These are phyloP conservation scores for Calonectria naviculata DNA, from an alignment of 2,329 filamentous ascomycete genomes.

Conservation along the genomic window DNA sequence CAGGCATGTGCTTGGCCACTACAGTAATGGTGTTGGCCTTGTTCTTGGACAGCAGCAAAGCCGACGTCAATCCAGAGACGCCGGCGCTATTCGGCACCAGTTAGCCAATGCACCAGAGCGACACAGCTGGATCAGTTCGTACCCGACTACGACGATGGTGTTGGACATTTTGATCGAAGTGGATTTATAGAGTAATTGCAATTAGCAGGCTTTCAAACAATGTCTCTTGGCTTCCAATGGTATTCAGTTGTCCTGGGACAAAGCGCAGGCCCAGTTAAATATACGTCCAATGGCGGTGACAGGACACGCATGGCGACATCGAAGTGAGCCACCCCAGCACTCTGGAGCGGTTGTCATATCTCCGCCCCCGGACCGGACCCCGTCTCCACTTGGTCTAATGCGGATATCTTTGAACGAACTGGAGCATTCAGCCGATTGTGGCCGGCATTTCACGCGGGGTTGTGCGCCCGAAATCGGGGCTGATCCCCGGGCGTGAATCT, in stretches of 20 bases:
- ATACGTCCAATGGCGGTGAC: background rate
- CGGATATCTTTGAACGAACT: background rate
- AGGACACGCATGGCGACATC: no score
- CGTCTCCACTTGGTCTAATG: background rate
- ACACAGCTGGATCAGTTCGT: background rate
- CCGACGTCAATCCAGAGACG: conserved; percentile 63
- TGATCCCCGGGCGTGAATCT: background rate
- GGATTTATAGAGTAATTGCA: background rate
- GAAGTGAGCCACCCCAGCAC: no score
- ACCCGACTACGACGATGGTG: conserved; percentile 49
- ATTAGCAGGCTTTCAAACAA: background rate
- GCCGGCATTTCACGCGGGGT: background rate
- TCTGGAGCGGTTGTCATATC: background rate
- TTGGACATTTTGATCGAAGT: conserved; percentile 39
- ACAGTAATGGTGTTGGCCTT: conserved; percentile 69
- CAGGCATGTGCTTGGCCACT: conserved; percentile 90
- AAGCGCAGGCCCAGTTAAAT: background rate
- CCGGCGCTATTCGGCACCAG: conserved; percentile 51
- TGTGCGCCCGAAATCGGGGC: background rate
- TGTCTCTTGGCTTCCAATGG: background rate
- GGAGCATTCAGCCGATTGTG: background rate
- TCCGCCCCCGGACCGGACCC: background rate
- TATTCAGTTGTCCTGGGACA: background rate
- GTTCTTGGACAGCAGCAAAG: conserved; percentile 58
- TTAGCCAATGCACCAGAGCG: conserved; percentile 12